A percentile compares a stretch with the other conserved stretches of the same genome.
These are phyloP conservation scores for Durotheca rogersii DNA, from an alignment of 495 filamentous ascomycete species.

Conservation along the genomic window DNA sequence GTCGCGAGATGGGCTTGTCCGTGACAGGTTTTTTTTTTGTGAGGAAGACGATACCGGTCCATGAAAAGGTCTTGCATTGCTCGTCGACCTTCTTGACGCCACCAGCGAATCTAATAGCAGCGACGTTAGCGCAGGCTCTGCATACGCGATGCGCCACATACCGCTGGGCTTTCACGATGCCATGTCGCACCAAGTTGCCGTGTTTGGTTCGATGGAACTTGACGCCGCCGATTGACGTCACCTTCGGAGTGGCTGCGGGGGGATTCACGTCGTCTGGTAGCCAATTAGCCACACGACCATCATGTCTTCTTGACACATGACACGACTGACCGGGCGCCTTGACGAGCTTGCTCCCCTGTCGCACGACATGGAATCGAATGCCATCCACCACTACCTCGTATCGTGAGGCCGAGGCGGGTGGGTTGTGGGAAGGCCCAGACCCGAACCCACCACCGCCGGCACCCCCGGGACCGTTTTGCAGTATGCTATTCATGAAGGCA, in stretches of 20 bases:
- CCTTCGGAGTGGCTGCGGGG: constrained; percentile 74
- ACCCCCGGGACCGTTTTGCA: constrained; percentile 38
- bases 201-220: constrained; percentile 86
- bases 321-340: constrained; percentile 64
- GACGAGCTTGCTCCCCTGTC: constrained; percentile 83
- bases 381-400: constrained; percentile 76
- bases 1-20: constrained; percentile 32
- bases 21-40: constrained; percentile 25
- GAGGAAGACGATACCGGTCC: constrained; percentile 75
- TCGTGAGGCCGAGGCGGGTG: constrained; percentile 34
- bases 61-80: constrained; percentile 86
- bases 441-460: constrained; percentile 35
- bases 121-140: constrained; percentile 31
- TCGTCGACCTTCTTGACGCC: constrained; percentile 68
- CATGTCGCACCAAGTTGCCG: constrained; percentile 82
- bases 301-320: neutral
- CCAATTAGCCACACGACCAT: constrained; percentile 44
- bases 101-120: constrained; percentile 37
- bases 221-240: constrained; percentile 74
- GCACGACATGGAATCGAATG: constrained; percentile 70
- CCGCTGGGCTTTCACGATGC: constrained; percentile 65
- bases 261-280: constrained; percentile 61
- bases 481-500: constrained; percentile 47
- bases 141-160: constrained; percentile 44
- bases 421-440: constrained; percentile 38